Evolutionary conservation across 116 monocot genomes (phyloP), one percentile per base, ranked within the genome.

Genomic region (Iris pallida): DNA sequence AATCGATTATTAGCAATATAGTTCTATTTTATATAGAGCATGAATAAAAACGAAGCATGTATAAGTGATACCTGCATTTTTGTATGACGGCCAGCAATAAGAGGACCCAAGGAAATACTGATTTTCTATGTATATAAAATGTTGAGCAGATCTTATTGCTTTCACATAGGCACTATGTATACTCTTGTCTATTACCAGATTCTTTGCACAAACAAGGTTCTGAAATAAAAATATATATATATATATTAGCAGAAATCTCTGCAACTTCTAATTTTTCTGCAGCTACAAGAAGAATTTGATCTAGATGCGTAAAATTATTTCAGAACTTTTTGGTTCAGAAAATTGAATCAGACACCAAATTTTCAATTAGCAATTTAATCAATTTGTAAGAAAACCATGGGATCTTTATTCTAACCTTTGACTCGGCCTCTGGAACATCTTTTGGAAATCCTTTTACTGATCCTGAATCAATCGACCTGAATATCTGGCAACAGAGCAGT

Each of bases 31-130:
- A 30, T 30, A 0, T 30, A 0, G 3, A 30, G 30, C 30, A 30
- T 30, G 52, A 52, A 52, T 7, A 14, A 14, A 52, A 52, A 9
- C 6, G 49, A 51, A 30, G 30, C 30, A 30, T 30, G 30, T 30
- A 30, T 30, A 30, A 30, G 3, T 20, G 46, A 65, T 85, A 94
- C 94, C 94, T 71, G 88, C 18, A 65, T 95, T 85, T 69, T 90
- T 88, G 67, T 95, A 74, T 56, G 85, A 79, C 52, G 76, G 66
- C 95, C 95, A 95, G 78, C 90, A 90, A 76, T 76, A 95, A 30
- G 95, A 95, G 47, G 95, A 95, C 11, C 95, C 95, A 41, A 95
- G 73, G 57, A 95, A 95, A 59, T 95, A 95, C 75, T 95, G 95
- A 63, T 95, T 95, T 69, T 95, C 95, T 71, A 95, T 95, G 69